Evolutionary conservation across 345 rosid species (phyloP).

Genomic region (Melaleuca quinquenervia): DNA sequence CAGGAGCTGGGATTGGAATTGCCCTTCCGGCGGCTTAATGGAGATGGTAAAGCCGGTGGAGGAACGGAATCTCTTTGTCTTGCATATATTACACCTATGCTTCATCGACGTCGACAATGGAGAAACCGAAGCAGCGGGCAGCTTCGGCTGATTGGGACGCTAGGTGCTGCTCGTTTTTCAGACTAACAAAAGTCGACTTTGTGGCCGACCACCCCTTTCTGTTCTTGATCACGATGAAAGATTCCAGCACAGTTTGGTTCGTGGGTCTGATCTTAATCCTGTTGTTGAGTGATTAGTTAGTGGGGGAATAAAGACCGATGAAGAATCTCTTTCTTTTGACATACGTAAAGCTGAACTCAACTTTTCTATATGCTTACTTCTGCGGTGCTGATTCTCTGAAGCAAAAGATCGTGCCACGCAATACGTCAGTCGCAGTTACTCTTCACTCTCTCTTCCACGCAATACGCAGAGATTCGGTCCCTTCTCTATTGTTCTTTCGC

Average conservation of each 20-base stretch:
- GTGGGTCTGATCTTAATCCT: constrained; percentile 5
- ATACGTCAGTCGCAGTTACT: not conserved
- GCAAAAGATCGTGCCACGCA: not conserved
- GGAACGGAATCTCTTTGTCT: not conserved
- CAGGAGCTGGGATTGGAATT: not conserved
- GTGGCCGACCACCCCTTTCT: constrained; percentile 9
- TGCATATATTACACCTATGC: constrained; percentile 1
- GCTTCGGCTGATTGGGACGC: not conserved
- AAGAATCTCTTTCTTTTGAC: not conserved
- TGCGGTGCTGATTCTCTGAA: not conserved
- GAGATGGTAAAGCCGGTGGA: not conserved
- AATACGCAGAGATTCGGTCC: not conserved
- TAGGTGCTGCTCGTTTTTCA: not conserved
- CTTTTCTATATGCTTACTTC: not conserved
- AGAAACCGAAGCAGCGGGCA: constrained; percentile 9
- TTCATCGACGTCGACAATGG: constrained; percentile 1
- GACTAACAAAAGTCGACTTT: not conserved
- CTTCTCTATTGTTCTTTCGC: not conserved
- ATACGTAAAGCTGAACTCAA: not conserved
- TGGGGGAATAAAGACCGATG: not conserved
- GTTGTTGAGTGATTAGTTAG: not conserved
- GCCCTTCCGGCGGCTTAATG: not conserved
- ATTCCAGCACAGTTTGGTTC: not conserved
- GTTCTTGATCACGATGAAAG: not conserved
- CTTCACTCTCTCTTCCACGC: not conserved